Evolutionary conservation across 2,329 filamentous ascomycete species (phyloP).

Genomic region (Zymoseptoria brevis): DNA sequence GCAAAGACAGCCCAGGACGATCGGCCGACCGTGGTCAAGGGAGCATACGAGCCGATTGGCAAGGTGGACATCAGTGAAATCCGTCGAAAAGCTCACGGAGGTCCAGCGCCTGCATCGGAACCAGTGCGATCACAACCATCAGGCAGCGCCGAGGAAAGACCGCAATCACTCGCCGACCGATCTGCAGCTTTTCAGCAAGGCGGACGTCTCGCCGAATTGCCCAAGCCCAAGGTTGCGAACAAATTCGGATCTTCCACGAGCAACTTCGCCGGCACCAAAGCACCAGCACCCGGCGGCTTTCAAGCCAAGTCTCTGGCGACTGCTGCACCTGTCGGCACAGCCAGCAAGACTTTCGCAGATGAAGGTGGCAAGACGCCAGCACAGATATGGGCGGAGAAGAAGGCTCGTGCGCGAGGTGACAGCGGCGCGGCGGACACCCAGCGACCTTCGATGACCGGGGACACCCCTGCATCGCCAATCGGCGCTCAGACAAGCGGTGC

Average conservation of each 20-base stretch:
- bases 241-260: conserved; percentile 66
- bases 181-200: conserved; percentile 64
- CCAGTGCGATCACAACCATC: conserved; percentile 40
- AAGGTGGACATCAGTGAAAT: conserved; percentile 98
- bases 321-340: conserved; percentile 62
- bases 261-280: conserved; percentile 79
- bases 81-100: conserved; percentile 68
- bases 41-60: conserved; percentile 86
- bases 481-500: conserved; percentile 66
- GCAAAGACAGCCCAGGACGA: conserved; percentile 63
- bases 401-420: conserved; percentile 64
- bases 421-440: conserved; percentile 46
- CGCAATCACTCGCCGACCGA: conserved; percentile 65
- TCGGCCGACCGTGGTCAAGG: conserved; percentile 77
- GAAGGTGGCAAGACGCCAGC: conserved; percentile 93
- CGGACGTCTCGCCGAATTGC: conserved; percentile 75
- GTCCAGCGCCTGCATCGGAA: conserved; percentile 20
- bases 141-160: conserved; percentile 42
- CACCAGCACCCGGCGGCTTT: conserved; percentile 66
- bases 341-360: conserved; percentile 89
- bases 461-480: conserved; percentile 42
- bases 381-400: conserved; percentile 96
- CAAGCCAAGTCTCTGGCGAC: conserved; percentile 49
- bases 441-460: conserved; percentile 30
- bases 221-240: conserved; percentile 91